Base-by-base conservation (phyloP, 2,329 filamentous ascomycete genomes). In the Volutella citrinella region DNA sequence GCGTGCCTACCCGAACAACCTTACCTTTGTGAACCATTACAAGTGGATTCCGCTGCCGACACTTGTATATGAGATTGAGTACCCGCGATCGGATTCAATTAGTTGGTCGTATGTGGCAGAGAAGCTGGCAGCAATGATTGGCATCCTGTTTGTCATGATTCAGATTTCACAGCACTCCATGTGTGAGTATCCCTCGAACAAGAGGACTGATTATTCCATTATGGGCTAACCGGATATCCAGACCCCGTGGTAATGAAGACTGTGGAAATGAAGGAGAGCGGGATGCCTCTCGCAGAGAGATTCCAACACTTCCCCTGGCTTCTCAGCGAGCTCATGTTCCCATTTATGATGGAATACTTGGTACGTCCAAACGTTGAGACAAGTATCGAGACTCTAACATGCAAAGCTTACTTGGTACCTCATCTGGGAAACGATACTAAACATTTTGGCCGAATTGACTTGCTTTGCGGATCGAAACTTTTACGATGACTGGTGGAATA, bases 1-100 rank as follows among this genome's bases (percentile, higher is more conserved):
- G 48, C 72, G 63, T 40, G 70, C 57, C 14, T 90, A 90, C 51
- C 85, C 85, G 0, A 66, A 74, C 30, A 90, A 89, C 51, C 66
- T 90, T 22, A 85, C 76, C 0, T 47, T 80, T 10, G 40, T 52
- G 30, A 81, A 85, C 52, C 80, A 84, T 46, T 77, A 79, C 52
- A 82, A 87, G 54, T 91, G 83, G 69, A 80, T 85, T 30, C 74
- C 80, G 26, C 68, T 90, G 9, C 86, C 86, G 5, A 90, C 85
- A 1, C 65, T 89, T 5, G 82, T 89, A 11, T 91, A 90, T 56
- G 86, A 91, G 55, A 72, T 86, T 27, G 80, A 86, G 49, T 90
- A 90, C 51, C 85, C 86, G 3, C 74, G 83, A 26, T 69, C 70
- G 6, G 76, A 85, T 13, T 67, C 59, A 5, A 83, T 87, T 45